These are phyloP conservation scores for Chloris gayana DNA, from an alignment of 176 grass and related monocot genomes.

Conservation along the genomic window DNA sequence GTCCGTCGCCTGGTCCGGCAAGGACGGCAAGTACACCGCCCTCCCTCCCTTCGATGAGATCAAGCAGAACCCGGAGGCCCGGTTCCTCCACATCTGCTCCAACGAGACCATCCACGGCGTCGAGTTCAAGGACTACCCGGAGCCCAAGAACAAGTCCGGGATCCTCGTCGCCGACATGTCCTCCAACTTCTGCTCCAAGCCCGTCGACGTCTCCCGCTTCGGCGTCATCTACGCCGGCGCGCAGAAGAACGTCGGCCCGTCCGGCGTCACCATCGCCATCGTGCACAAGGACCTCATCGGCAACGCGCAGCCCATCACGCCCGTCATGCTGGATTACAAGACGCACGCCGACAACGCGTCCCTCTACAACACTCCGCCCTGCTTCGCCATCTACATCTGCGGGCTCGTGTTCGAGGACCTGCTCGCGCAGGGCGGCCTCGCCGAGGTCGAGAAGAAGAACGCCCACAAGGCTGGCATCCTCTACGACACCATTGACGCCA, in stretches of 20 bases:
- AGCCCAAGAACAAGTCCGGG: constrained; percentile 46
- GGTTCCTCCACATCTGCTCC: constrained; percentile 95
- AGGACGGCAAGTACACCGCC: constrained; percentile 83
- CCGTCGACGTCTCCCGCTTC: constrained; percentile 89
- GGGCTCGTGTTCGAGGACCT: constrained; percentile 87
- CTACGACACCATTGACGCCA: constrained; percentile 86
- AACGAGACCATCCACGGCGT: constrained; percentile 99
- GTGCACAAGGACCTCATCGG: constrained; percentile 89
- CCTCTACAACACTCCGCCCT: constrained; percentile 98
- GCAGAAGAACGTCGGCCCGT: constrained; percentile 97
- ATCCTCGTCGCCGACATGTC: constrained; percentile 98
- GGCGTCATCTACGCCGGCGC: constrained; percentile 94
- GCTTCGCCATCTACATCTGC: constrained; percentile 92
- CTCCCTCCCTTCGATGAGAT: constrained; percentile 60
- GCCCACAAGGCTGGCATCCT: constrained; percentile 72
- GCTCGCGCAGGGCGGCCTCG: constrained; percentile 81
- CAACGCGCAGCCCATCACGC: constrained; percentile 73
- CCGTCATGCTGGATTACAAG: constrained; percentile 97
- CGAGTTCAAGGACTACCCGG: constrained; percentile 98
- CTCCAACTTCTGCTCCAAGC: constrained; percentile 99
- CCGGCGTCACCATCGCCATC: constrained; percentile 84
- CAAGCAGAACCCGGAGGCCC: constrained; percentile 70
- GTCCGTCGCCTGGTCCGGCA: constrained; percentile 83
- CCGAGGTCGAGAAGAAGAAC: constrained; percentile 89
- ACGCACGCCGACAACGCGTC: constrained; percentile 85